Evolutionary conservation across 2,329 filamentous ascomycete genomes (phyloP).

Genomic region (Leptographium lundbergii): DNA sequence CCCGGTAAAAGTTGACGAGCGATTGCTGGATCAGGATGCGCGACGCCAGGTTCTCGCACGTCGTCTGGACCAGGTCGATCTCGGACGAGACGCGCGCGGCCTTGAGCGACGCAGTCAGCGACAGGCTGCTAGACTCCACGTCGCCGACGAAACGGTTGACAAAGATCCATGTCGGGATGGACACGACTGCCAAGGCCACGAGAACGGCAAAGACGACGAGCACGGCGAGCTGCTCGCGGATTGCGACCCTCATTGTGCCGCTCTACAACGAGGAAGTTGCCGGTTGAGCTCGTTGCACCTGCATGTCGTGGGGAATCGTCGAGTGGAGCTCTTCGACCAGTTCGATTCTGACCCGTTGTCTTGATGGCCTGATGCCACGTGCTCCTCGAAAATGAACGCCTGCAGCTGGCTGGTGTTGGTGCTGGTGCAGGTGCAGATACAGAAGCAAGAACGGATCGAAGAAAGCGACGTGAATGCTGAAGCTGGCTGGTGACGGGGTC

Average conservation of each 20-base stretch:
- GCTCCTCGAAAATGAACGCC: not conserved
- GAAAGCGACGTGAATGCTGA: no score
- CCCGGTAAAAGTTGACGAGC: conserved; percentile 37
- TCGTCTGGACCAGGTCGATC: conserved; percentile 66
- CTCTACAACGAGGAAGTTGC: conserved; percentile 18
- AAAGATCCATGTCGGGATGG: conserved; percentile 59
- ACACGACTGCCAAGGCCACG: conserved; percentile 62
- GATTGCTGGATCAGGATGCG: conserved; percentile 45
- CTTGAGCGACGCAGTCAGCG: conserved; percentile 75
- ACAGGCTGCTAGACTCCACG: conserved; percentile 48
- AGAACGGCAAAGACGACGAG: conserved; percentile 67
- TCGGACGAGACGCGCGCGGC: conserved; percentile 69
- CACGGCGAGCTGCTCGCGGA: conserved; percentile 73
- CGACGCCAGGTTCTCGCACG: conserved; percentile 59
- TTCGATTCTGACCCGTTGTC: not conserved
- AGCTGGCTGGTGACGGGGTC: no score
- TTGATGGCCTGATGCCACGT: not conserved
- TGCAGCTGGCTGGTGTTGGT: not conserved
- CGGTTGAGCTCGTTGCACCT: conserved; percentile 9
- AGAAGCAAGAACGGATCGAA: no score
- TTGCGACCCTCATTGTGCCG: conserved; percentile 65
- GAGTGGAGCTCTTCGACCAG: not conserved
- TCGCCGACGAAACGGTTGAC: conserved; percentile 40
- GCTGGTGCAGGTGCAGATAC: no score
- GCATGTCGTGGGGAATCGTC: conserved; percentile 15